These are phyloP conservation scores for Caryopteris hybrid DNA, from an alignment of 305 asterid species.

Conservation along the genomic window DNA sequence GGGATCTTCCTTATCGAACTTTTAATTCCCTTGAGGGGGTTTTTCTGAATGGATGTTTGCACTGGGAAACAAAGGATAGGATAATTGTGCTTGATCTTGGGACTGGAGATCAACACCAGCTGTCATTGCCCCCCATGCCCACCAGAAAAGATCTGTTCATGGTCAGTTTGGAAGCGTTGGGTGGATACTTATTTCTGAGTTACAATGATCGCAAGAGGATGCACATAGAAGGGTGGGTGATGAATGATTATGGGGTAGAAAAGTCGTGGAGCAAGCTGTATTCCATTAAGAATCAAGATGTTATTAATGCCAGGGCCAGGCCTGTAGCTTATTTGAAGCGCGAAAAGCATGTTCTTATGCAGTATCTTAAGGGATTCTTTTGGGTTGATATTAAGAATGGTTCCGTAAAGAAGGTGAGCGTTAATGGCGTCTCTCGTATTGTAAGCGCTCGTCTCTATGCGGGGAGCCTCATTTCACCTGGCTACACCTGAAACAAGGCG, in stretches of 20 bases:
- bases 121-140: not conserved
- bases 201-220: not conserved
- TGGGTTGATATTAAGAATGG: conserved; percentile 4
- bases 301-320: not conserved
- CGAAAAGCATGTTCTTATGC: conserved; percentile 7
- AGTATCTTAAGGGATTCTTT: not conserved
- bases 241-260: conserved; percentile 1
- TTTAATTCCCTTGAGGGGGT: not conserved
- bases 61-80: not conserved
- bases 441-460: not conserved
- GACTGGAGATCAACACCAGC: not conserved
- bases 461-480: not conserved
- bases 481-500: too few species aligned
- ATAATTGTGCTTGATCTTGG: not conserved
- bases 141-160: too few species aligned
- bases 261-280: conserved; percentile 14
- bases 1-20: not conserved
- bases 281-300: not conserved
- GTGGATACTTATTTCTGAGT: not conserved
- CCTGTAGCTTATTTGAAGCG: conserved; percentile 12
- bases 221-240: not conserved
- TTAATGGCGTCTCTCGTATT: not conserved
- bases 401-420: not conserved
- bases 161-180: not conserved
- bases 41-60: not conserved